Percentiles rank a stretch among this genome's conserved stretches.
phyloP scores from a whole-genome alignment of 2,329 filamentous ascomycete genomes.

The Pseudocercospora pini-densiflorae region DNA sequence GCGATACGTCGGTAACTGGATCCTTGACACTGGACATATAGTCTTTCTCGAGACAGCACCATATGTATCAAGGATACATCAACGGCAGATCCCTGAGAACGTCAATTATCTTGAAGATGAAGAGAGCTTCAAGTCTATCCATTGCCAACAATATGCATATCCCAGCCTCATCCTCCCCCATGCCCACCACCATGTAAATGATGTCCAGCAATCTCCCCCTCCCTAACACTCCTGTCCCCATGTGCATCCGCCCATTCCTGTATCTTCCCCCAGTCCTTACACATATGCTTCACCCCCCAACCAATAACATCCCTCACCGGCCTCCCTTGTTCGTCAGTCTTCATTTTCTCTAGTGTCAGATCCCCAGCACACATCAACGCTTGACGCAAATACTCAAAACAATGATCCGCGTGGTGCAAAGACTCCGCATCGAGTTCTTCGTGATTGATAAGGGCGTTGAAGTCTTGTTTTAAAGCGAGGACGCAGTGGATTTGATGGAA shows the following conservation, averaged over 20 bases:
- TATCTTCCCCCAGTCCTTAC: constrained; percentile 9
- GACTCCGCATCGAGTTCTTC: not conserved
- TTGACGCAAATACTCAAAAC: constrained; percentile 15
- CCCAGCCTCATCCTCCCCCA: too few relatives aligned
- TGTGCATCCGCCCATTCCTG: not conserved
- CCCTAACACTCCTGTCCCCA: constrained; percentile 8
- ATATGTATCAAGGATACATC: too few relatives aligned
- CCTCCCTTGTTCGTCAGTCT: constrained; percentile 1
- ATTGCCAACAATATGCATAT: too few relatives aligned
- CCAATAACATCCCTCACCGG: constrained; percentile 13
- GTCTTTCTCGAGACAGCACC: not conserved
- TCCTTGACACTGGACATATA: not conserved
- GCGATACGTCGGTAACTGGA: not conserved
- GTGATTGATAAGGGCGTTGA: not conserved
- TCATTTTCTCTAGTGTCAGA: constrained; percentile 12
- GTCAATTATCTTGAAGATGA: too few relatives aligned
- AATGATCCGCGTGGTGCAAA: constrained; percentile 1
- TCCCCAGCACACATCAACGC: constrained; percentile 15
- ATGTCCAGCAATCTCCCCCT: not conserved
- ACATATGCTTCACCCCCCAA: constrained; percentile 14
- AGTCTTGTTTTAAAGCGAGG: not conserved
- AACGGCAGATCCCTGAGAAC: not conserved
- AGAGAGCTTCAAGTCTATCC: too few relatives aligned
- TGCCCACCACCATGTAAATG: constrained; percentile 7
- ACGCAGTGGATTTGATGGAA: constrained; percentile 17